Evolutionary conservation across 2,329 filamentous ascomycete genomes (phyloP).

Genomic region (Microascus cirrosus): DNA sequence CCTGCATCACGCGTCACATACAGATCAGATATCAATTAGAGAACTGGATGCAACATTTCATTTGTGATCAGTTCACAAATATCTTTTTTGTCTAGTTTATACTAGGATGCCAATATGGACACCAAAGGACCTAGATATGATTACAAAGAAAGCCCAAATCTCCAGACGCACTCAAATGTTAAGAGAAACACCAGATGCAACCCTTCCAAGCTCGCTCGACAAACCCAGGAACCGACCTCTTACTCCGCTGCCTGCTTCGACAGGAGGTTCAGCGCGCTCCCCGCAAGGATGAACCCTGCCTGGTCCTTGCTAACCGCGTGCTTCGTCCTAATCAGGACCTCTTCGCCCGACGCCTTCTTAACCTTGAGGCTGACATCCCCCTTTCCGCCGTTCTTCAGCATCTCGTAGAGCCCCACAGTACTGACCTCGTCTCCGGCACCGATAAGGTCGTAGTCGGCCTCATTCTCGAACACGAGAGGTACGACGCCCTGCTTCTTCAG

Average conservation of each 20-base stretch:
- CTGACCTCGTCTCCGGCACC: slow-evolving; percentile 71
- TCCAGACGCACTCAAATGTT: neutral
- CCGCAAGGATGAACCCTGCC: slow-evolving; percentile 82
- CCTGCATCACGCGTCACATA: too few species aligned
- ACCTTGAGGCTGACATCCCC: slow-evolving; percentile 64
- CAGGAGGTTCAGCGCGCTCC: slow-evolving; percentile 84
- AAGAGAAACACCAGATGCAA: neutral
- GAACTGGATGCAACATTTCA: too few species aligned
- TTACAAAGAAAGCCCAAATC: neutral
- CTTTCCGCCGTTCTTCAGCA: slow-evolving; percentile 65
- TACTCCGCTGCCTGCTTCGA: slow-evolving; percentile 37
- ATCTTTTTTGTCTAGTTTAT: too few species aligned
- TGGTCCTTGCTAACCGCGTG: slow-evolving; percentile 87
- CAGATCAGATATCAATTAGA: too few species aligned
- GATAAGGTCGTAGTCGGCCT: slow-evolving; percentile 78
- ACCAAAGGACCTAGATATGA: neutral
- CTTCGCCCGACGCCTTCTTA: slow-evolving; percentile 51
- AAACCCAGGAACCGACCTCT: neutral
- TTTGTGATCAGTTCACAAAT: too few species aligned
- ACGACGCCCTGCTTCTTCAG: slow-evolving; percentile 97
- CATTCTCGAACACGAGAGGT: slow-evolving; percentile 80
- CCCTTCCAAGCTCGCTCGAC: neutral
- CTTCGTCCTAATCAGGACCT: slow-evolving; percentile 62
- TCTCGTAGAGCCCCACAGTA: slow-evolving; percentile 75
- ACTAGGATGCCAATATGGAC: neutral